Base-by-base conservation (phyloP, 768 basidiomycete genomes). In the Tulasnella sp. region DNA sequence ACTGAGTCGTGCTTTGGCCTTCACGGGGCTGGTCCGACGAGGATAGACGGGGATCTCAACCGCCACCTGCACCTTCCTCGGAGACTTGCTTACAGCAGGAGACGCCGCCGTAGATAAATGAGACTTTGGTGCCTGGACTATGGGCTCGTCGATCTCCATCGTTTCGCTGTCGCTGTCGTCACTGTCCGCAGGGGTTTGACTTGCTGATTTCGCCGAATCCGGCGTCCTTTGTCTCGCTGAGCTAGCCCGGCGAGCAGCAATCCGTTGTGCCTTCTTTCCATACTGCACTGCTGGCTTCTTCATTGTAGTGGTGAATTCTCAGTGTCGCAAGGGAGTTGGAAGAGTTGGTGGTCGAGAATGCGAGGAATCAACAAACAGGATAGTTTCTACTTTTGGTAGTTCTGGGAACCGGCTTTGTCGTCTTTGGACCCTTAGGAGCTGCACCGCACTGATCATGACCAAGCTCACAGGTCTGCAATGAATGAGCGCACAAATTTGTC, bases 281-380 rank as follows among this genome's bases (percentile, higher is more conserved):
- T 70, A 70, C 34, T 70, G 69, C 9, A 70, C 47, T 52, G 69
- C 29, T 29, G 69, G 42, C 35, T 70, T 70, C 69, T 36, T 42
- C 34, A 22, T 70, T 2, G 22, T 19, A n/a, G 32, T 36, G 16
- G 5, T 19, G 47, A 65, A 14, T 17, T 9, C 14, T 26, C 17
- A 65, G 35, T 36, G 39, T 65, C 64, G 39, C 64, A 2, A 17
- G 12, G 35, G 64, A n/a, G 17, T 36, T 19, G 39, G 22, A 34
- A 37, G 35, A 5, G 39, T 65, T 65, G 35, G 35, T n/a, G 34
- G 34, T 36, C 17, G 64, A 17, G 34, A 65, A n/a, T 40, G 64
- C 64, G 37, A 65, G 64, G 64, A 26, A 40, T 36, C 52, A 59
- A 59, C 52, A 59, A 59, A 59, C 52, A 59, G 52, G 52, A 29